These are phyloP conservation scores for Acidiella bohemica DNA, from an alignment of 495 filamentous ascomycete genomes.

Conservation along the genomic window DNA sequence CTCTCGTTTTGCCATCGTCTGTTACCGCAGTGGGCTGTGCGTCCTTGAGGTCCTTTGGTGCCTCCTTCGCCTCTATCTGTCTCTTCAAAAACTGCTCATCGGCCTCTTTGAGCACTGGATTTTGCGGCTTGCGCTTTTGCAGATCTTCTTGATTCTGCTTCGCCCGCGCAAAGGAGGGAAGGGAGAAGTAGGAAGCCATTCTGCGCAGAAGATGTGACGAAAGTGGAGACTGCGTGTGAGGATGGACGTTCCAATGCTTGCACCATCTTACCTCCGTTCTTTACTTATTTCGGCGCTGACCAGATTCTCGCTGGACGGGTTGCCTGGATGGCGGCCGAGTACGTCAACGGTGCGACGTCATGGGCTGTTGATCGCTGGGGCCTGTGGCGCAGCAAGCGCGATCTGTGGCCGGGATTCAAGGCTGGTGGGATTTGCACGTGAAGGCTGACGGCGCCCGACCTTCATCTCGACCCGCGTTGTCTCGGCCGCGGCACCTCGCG, in stretches of 20 bases:
- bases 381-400: no score
- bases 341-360: no score
- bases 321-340: no score
- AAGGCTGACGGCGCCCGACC: no score
- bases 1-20: conserved; percentile 19
- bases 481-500: no score
- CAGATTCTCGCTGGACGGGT: no score
- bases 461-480: no score
- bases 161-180: conserved; percentile 19
- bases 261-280: neutral
- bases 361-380: no score
- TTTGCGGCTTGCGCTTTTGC: conserved; percentile 18
- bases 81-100: conserved; percentile 29
- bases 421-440: no score
- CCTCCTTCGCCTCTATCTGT: conserved; percentile 23
- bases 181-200: conserved; percentile 18
- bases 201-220: neutral
- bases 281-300: neutral
- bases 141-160: conserved; percentile 20
- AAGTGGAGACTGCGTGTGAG: neutral
- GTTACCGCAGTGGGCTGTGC: conserved; percentile 21
- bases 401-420: no score
- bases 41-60: conserved; percentile 14
- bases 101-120: conserved; percentile 28
- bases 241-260: no score